These are phyloP conservation scores for Hyphopichia buzzinii DNA, from an alignment of 1,139 yeast species.

Conservation along the genomic window DNA sequence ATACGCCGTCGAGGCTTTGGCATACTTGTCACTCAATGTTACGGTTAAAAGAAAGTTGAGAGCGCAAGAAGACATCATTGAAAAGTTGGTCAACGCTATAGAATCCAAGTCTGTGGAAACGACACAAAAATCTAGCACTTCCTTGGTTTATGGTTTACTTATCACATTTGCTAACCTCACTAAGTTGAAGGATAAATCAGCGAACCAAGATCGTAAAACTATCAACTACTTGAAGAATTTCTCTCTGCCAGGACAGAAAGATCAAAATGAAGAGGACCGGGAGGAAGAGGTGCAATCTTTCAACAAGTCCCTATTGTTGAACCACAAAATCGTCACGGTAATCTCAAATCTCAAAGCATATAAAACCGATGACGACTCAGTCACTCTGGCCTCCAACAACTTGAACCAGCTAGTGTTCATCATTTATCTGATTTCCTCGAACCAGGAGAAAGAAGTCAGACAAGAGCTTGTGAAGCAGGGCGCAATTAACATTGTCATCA, in stretches of 20 bases:
- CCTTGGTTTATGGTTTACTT: conserved; percentile 35
- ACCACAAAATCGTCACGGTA: conserved; percentile 24
- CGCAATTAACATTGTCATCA: conserved; percentile 35
- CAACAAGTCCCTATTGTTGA: conserved; percentile 26
- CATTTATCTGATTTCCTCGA: conserved; percentile 24
- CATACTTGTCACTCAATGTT: conserved; percentile 42
- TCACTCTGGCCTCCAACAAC: conserved; percentile 6
- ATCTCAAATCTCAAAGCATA: conserved; percentile 24
- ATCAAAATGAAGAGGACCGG: conserved; percentile 18
- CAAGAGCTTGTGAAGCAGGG: conserved; percentile 48
- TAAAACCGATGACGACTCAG: conserved; percentile 11
- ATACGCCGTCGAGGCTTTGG: conserved; percentile 43
- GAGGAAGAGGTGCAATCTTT: conserved; percentile 27
- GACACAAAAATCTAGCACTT: conserved; percentile 10
- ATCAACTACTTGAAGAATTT: conserved; percentile 33
- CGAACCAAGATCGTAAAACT: conserved; percentile 15
- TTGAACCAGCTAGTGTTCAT: conserved; percentile 20
- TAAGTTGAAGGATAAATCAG: conserved; percentile 21
- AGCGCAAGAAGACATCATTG: conserved; percentile 28
- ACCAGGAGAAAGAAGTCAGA: conserved; percentile 24
- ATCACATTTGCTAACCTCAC: conserved; percentile 38
- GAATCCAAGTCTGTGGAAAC: conserved; percentile 7
- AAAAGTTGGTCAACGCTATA: conserved; percentile 14
- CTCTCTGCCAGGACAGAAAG: conserved; percentile 26
- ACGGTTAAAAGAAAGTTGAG: conserved; percentile 31